Evolutionary conservation across 768 basidiomycete genomes (phyloP), one percentile per base, ranked within the genome.

Genomic region (Paxillus ammoniavirescens): DNA sequence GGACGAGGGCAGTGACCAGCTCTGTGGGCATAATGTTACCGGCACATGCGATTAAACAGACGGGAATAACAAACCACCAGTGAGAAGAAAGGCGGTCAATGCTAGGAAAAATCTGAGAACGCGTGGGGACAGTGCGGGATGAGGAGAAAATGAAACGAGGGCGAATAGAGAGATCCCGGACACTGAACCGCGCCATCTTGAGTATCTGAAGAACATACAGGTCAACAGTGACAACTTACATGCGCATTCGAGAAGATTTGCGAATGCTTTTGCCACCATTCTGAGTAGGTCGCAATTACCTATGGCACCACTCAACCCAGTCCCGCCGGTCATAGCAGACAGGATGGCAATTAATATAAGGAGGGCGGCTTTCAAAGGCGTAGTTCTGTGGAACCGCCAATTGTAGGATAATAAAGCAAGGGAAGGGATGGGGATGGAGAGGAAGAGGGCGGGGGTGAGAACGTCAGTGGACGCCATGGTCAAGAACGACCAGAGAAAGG

Each of bases 141-240:
- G 35, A 26, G 50, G 53, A 8, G 53, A 44, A 33, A 57, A 52
- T 13, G 57, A 40, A 23, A 43, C 33, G 30, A 65, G 59, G 42
- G 66, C 58, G 43, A 63, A 64, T 47, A 70, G 56, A 49, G 64
- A 57, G 41, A 69, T 50, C 8, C 50, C 49, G 18, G 62, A 70
- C 49, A 70, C 68, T 70, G 37, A 13, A 3, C 12, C 44, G 8
- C 21, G 31, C 17, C 2, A 4, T 33, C 58, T n/a, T 42, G 10
- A 37, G 53, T 40, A 38, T 1, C 31, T 10, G 18, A 21, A 42
- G 28, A 13, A 0, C 18, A 35, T 26, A 18, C 21, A 23, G 33
- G 23, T 2, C 48, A 41, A 17, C 4, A 1, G 5, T 0, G 4
- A 8, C 12, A 12, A 40, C 68, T 55, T 50, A 69, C 68, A 14